Percentiles rank a stretch among this genome's conserved stretches.
Evolutionary conservation across 495 filamentous ascomycete genomes (phyloP).

Genomic region (Penicillium paxilli): DNA sequence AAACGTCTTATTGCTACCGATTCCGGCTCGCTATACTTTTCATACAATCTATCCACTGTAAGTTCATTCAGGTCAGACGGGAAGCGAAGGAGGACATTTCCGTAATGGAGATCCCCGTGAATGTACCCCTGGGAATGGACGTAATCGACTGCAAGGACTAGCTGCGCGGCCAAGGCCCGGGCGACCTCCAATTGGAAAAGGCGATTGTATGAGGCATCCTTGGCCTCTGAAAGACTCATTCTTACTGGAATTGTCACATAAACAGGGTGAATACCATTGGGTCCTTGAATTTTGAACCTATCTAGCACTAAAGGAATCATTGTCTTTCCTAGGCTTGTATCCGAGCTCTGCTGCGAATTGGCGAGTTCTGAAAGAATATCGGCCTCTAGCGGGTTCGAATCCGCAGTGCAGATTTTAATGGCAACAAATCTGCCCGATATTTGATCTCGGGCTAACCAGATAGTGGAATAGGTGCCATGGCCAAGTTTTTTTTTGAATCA

Average conservation of each 20-base stretch:
- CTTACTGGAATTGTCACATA: conserved; percentile 37
- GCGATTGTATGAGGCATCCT: conserved; percentile 27
- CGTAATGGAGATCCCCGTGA: conserved; percentile 33
- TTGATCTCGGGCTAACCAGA: conserved; percentile 23
- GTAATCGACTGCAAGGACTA: conserved; percentile 31
- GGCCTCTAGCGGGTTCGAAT: background rate
- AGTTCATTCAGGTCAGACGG: conserved; percentile 21
- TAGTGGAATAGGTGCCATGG: conserved; percentile 16
- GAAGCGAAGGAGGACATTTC: conserved; percentile 31
- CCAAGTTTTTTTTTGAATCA: conserved; percentile 23
- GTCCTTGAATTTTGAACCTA: conserved; percentile 34
- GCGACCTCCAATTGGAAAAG: conserved; percentile 43
- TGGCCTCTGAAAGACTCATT: conserved; percentile 30
- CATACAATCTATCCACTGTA: conserved; percentile 21
- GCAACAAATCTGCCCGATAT: conserved; percentile 12
- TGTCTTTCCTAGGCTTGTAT: conserved; percentile 2
- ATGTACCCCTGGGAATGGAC: conserved; percentile 34
- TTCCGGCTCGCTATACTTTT: conserved; percentile 27
- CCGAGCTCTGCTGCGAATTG: background rate
- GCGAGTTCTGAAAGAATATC: background rate
- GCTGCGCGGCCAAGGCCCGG: conserved; percentile 40
- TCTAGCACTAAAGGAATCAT: conserved; percentile 30
- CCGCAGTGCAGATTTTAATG: conserved; percentile 9
- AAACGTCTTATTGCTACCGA: conserved; percentile 21
- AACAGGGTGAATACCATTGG: conserved; percentile 44